Percentiles rank a stretch among this genome's conserved stretches.
phyloP scores from a whole-genome alignment of 1,284 basidiomycete species.

The Cystobasidiaceae sp. region DNA sequence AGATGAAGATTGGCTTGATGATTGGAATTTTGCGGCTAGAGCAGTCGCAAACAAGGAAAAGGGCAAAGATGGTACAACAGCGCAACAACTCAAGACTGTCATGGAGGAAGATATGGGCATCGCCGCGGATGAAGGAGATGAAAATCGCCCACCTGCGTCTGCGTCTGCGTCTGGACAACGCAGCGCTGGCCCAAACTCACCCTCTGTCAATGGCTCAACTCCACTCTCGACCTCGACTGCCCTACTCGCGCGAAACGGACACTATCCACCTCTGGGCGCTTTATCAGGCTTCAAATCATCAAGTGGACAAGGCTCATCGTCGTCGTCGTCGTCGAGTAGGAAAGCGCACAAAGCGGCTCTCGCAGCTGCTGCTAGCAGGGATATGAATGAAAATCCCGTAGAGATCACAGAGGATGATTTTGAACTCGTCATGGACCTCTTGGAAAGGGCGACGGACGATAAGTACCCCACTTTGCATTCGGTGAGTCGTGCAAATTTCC shows the following conservation, averaged over 20 bases:
- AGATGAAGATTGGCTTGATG: slow-evolving; percentile 88
- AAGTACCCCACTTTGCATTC: slow-evolving; percentile 84
- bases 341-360: too few relatives aligned
- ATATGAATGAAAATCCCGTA: slow-evolving; percentile 46
- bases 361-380: slow-evolving; percentile 44
- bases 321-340: too few relatives aligned
- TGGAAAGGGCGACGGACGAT: slow-evolving; percentile 87
- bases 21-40: slow-evolving; percentile 58
- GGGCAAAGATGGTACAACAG: not conserved
- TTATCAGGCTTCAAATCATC: slow-evolving; percentile 1
- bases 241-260: slow-evolving; percentile 14
- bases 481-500: slow-evolving; percentile 52
- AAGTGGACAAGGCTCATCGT: slow-evolving; percentile 36
- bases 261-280: slow-evolving; percentile 16
- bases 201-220: too few relatives aligned
- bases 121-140: slow-evolving; percentile 1
- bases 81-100: not conserved
- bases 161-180: not conserved
- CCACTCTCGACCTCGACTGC: not conserved
- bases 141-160: slow-evolving; percentile 3
- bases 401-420: slow-evolving; percentile 82
- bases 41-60: not conserved
- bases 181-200: not conserved
- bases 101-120: too few relatives aligned
- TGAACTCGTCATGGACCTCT: slow-evolving; percentile 89